Evolutionary conservation across 192 early-diverging fungal genomes (phyloP).

Genomic region (Coemansia pectinata): DNA sequence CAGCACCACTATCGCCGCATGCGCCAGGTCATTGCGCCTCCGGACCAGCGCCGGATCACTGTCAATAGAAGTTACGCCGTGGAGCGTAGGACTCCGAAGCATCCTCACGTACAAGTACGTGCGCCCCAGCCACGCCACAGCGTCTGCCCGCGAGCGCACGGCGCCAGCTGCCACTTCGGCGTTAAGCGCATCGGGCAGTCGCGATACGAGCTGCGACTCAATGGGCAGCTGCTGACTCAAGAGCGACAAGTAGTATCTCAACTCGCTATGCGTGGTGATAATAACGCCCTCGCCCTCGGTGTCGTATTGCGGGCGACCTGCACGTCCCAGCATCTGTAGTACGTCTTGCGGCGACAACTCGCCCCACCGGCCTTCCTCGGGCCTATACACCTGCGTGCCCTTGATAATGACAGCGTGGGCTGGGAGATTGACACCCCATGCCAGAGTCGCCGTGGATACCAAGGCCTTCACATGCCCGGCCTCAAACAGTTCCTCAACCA

Average conservation of each 20-base stretch:
- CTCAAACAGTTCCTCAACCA: slow-evolving; percentile 91
- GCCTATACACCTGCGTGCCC: slow-evolving; percentile 96
- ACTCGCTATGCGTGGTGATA: slow-evolving; percentile 88
- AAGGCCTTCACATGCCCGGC: slow-evolving; percentile 91
- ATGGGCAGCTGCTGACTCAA: slow-evolving; percentile 97
- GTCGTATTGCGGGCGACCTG: slow-evolving; percentile 96
- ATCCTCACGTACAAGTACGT: slow-evolving; percentile 97
- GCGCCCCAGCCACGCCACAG: slow-evolving; percentile 94
- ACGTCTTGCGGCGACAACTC: slow-evolving; percentile 96
- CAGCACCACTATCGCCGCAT: slow-evolving; percentile 80
- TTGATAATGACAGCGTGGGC: slow-evolving; percentile 98
- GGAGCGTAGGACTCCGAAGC: slow-evolving; percentile 86
- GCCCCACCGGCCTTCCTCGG: slow-evolving; percentile 94
- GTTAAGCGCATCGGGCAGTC: slow-evolving; percentile 89
- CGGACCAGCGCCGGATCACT: slow-evolving; percentile 79
- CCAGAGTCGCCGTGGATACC: slow-evolving; percentile 94
- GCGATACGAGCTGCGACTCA: slow-evolving; percentile 89
- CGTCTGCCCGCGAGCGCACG: slow-evolving; percentile 88
- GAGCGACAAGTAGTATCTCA: slow-evolving; percentile 94
- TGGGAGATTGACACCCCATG: slow-evolving; percentile 99
- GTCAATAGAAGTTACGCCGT: slow-evolving; percentile 67
- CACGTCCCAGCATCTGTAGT: slow-evolving; percentile 97
- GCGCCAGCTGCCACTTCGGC: slow-evolving; percentile 96
- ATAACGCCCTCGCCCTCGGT: slow-evolving; percentile 96
- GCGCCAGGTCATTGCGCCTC: slow-evolving; percentile 87